Evolutionary conservation across 2,329 filamentous ascomycete species (phyloP), one percentile per base, ranked within the genome.

Genomic region (Gaeumannomyces sp.): DNA sequence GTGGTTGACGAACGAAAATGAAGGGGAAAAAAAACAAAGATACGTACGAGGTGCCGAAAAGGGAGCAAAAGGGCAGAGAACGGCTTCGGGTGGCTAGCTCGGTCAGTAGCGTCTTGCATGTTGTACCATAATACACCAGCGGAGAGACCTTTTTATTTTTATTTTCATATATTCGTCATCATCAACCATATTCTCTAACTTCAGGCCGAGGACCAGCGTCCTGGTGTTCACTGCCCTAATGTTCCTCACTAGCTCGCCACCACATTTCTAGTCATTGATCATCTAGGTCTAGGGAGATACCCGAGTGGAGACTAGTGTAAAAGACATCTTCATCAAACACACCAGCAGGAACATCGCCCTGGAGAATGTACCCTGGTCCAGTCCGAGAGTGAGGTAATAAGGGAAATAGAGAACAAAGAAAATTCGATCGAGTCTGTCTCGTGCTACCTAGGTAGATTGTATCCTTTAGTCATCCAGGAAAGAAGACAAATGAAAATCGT

Each of bases 1-100:
- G 45, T 22, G 45, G 2, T 53, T 11, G 45, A 53, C 45, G 53
- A n/a, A 61, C 60, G 62, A 63, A 66, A 62, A 63, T 67, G 60
- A 65, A 53, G n/a, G n/a, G 25, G 10, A n/a, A 8, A 45, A 8
- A 16, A 45, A 45, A 45, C 16, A 45, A 45, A 45, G 8, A 25
- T 22, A n/a, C 45, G n/a, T 3, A 25, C 7, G 45, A 53, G 19
- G 19, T 2, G 22, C 19, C 16, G 45, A 50, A 7, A 50, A 6
- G 22, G 45, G 22, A 5, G 45, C 45, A 25, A 53, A 25, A 53
- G 45, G 45, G 45, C 25, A 19, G 45, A 5, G 10, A 25, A 53
- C 45, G 45, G n/a, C 22, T 7, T 53, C 45, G 45, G 45, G 45
- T 11, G 8, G 45, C 45, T 25, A 53, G 45, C 45, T 10, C 19